Conservation (phyloP, 768 basidiomycete species). For the Lactarius indigo region DNA sequence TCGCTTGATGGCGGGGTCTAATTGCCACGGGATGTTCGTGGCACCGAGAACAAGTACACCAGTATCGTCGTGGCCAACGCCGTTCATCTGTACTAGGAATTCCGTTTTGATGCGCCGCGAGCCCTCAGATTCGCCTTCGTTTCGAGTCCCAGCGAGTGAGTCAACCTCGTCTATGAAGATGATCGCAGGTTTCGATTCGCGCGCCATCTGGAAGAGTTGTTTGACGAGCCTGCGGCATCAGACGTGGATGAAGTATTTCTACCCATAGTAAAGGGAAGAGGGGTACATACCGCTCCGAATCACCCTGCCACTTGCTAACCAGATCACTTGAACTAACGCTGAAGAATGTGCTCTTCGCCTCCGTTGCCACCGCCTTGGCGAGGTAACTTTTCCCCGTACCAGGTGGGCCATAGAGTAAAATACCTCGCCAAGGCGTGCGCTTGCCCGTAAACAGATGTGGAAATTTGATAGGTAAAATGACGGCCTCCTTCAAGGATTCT, state of each 20-base stretch:
- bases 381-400: conserved; percentile 97
- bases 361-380: conserved; percentile 98
- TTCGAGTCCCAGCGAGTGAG: conserved; percentile 90
- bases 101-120: conserved; percentile 98
- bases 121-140: conserved; percentile 96
- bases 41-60: conserved; percentile 96
- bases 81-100: conserved; percentile 97
- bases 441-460: conserved; percentile 98
- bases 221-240: conserved; percentile 70
- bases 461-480: conserved; percentile 99
- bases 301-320: conserved; percentile 99
- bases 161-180: conserved; percentile 99
- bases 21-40: conserved; percentile 98
- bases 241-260: conserved; percentile 1
- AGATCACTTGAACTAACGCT: conserved; percentile 92
- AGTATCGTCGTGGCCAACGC: conserved; percentile 95
- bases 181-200: conserved; percentile 94
- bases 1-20: conserved; percentile 96
- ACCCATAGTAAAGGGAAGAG: background rate
- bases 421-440: conserved; percentile 95
- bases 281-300: conserved; percentile 80
- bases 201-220: conserved; percentile 93
- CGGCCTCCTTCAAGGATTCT: conserved; percentile 94
- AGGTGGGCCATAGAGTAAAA: conserved; percentile 94
- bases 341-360: conserved; percentile 99